phyloP scores from a whole-genome alignment of 768 basidiomycete genomes.

The Megacollybia marginata region DNA sequence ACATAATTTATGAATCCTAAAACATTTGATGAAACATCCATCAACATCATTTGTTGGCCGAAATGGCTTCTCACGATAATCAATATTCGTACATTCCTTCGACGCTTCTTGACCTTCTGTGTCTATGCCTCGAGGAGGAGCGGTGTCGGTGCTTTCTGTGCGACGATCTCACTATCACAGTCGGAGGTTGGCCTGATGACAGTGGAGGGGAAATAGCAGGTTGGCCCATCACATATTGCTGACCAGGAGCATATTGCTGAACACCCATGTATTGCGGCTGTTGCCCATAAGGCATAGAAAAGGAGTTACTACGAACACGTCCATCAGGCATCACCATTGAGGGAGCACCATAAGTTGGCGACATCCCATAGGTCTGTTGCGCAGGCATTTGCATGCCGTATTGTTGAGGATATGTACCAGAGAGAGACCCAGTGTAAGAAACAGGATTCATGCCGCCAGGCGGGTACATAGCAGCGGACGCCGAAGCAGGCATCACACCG shows the following conservation, averaged over 20 bases:
- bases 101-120: background rate
- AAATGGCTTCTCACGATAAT: too few relatives aligned
- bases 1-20: too few relatives aligned
- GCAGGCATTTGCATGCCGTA: background rate
- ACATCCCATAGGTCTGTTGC: background rate
- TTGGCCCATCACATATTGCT: conserved; percentile 8
- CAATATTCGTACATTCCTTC: background rate
- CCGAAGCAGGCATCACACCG: too few relatives aligned
- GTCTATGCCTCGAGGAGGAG: background rate
- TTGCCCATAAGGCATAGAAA: conserved; percentile 22
- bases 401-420: too few relatives aligned
- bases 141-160: conserved; percentile 5
- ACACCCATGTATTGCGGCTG: conserved; percentile 7
- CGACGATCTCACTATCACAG: conserved; percentile 8
- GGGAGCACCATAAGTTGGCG: background rate
- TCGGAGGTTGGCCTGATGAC: conserved; percentile 5
- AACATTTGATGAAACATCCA: too few relatives aligned
- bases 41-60: too few relatives aligned
- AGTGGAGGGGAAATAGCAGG: conserved; percentile 17
- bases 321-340: conserved; percentile 13
- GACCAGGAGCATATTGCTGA: conserved; percentile 10
- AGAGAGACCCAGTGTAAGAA: too few relatives aligned
- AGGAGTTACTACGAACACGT: conserved; percentile 25
- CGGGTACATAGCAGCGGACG: too few relatives aligned
- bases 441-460: too few relatives aligned